phyloP scores from a whole-genome alignment of 2,329 filamentous ascomycete genomes.

The Fusarium virguliforme region DNA sequence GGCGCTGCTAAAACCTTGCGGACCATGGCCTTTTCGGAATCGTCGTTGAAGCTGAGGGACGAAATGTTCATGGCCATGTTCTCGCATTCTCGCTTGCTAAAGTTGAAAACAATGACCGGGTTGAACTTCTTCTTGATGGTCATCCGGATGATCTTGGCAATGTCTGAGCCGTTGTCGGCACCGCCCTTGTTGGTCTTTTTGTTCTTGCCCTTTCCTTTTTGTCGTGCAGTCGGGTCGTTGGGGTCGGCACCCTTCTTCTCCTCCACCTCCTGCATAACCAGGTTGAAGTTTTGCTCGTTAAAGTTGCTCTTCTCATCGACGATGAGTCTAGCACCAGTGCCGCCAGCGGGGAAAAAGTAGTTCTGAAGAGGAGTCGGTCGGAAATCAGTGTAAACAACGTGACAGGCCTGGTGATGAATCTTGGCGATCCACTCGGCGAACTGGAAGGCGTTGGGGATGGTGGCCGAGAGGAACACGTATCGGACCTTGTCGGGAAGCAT shows the following conservation, averaged over 20 bases:
- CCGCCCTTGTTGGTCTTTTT: slow-evolving; percentile 94
- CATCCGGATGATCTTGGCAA: slow-evolving; percentile 99
- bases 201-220: slow-evolving; percentile 90
- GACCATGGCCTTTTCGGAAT: slow-evolving; percentile 95
- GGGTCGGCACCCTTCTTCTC: slow-evolving; percentile 90
- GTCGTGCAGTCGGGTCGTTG: slow-evolving; percentile 82
- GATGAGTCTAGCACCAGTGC: slow-evolving; percentile 92
- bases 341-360: slow-evolving; percentile 96
- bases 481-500: slow-evolving; percentile 97
- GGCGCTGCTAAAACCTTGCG: slow-evolving; percentile 91
- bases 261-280: slow-evolving; percentile 91
- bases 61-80: slow-evolving; percentile 90
- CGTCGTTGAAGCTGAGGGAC: slow-evolving; percentile 92
- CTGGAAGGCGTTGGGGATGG: slow-evolving; percentile 98
- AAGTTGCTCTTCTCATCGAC: slow-evolving; percentile 98
- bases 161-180: slow-evolving; percentile 82
- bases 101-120: slow-evolving; percentile 99
- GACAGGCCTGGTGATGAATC: slow-evolving; percentile 96
- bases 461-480: slow-evolving; percentile 98
- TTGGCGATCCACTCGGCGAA: slow-evolving; percentile 99
- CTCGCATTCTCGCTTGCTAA: slow-evolving; percentile 98
- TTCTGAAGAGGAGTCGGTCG: slow-evolving; percentile 96
- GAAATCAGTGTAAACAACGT: slow-evolving; percentile 99
- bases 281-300: slow-evolving; percentile 97
- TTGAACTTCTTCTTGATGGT: slow-evolving; percentile 98